These are phyloP conservation scores for Scedosporium boydii DNA, from an alignment of 2,329 filamentous ascomycete species.

Conservation along the genomic window DNA sequence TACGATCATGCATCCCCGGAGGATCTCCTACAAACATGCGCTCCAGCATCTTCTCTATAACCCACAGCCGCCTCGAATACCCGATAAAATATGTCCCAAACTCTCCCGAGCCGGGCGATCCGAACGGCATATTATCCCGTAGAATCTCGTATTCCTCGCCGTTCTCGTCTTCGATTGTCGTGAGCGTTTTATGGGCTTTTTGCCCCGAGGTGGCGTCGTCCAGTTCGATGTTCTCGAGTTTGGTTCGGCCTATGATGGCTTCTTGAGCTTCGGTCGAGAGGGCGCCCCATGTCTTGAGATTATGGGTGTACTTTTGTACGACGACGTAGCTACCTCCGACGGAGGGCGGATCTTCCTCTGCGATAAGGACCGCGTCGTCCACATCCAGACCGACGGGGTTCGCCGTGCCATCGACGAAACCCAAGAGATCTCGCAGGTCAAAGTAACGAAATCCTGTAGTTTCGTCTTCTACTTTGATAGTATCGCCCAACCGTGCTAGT, in stretches of 20 bases:
- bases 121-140: slow-evolving; percentile 53
- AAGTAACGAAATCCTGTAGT: slow-evolving; percentile 51
- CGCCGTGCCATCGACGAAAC: slow-evolving; percentile 51
- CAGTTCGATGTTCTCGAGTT: slow-evolving; percentile 47
- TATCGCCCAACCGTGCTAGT: slow-evolving; percentile 34
- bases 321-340: slow-evolving; percentile 48
- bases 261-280: slow-evolving; percentile 43
- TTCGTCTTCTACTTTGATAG: slow-evolving; percentile 38
- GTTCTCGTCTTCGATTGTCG: slow-evolving; percentile 39
- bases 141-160: slow-evolving; percentile 43
- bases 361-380: slow-evolving; percentile 30
- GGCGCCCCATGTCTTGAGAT: slow-evolving; percentile 35
- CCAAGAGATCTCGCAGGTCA: slow-evolving; percentile 46
- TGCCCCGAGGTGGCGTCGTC: slow-evolving; percentile 34
- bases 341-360: slow-evolving; percentile 27
- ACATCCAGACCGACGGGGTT: slow-evolving; percentile 42
- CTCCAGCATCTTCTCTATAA: slow-evolving; percentile 48
- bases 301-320: slow-evolving; percentile 48
- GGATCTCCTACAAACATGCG: slow-evolving; percentile 48
- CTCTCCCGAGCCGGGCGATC: slow-evolving; percentile 37
- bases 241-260: slow-evolving; percentile 45
- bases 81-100: slow-evolving; percentile 52
- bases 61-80: slow-evolving; percentile 43
- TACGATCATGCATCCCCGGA: slow-evolving; percentile 41
- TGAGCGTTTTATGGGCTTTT: slow-evolving; percentile 46